phyloP scores from a whole-genome alignment of 1,139 yeast genomes.

The Candida pseudocylindracea region DNA sequence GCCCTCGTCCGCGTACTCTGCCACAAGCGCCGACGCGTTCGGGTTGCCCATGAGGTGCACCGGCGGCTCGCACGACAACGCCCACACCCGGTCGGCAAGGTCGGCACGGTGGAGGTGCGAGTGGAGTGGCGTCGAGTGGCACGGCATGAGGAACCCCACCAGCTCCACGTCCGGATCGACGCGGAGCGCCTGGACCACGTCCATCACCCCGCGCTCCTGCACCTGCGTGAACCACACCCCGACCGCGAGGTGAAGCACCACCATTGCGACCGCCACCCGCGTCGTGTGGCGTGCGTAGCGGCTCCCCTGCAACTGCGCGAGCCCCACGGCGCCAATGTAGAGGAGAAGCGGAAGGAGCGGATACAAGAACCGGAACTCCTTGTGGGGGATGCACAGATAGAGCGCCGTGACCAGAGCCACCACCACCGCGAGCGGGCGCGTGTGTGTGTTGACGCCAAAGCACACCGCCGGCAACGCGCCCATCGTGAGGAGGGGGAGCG shows the following conservation, averaged over 20 bases:
- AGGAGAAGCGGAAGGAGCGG: conserved; percentile 20
- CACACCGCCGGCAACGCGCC: conserved; percentile 37
- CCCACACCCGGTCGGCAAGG: conserved; percentile 28
- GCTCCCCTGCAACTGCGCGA: conserved; percentile 1
- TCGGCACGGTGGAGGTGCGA: conserved; percentile 47
- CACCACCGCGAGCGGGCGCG: conserved; percentile 1
- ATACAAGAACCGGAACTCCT: conserved; percentile 75
- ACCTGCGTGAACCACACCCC: conserved; percentile 31
- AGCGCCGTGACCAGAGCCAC: conserved; percentile 15
- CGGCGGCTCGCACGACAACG: conserved; percentile 87
- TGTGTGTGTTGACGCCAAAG: conserved; percentile 4
- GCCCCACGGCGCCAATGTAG: conserved; percentile 1
- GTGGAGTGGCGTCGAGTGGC: conserved; percentile 96
- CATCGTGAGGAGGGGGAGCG: conserved; percentile 53
- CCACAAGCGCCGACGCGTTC: conserved; percentile 8
- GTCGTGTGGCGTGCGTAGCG: too few relatives aligned
- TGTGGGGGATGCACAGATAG: conserved; percentile 55
- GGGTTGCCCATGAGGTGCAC: conserved; percentile 12
- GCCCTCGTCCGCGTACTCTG: conserved; percentile 57
- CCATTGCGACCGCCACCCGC: neutral
- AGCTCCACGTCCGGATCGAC: conserved; percentile 17
- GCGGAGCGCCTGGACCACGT: conserved; percentile 33
- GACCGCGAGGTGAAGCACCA: conserved; percentile 15
- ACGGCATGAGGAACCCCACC: conserved; percentile 75
- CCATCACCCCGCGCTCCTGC: conserved; percentile 76